A percentile compares a stretch with the other conserved stretches of the same genome.
Conservation (phyloP, 495 filamentous ascomycete species). For the Evansstolkia leycettana region DNA sequence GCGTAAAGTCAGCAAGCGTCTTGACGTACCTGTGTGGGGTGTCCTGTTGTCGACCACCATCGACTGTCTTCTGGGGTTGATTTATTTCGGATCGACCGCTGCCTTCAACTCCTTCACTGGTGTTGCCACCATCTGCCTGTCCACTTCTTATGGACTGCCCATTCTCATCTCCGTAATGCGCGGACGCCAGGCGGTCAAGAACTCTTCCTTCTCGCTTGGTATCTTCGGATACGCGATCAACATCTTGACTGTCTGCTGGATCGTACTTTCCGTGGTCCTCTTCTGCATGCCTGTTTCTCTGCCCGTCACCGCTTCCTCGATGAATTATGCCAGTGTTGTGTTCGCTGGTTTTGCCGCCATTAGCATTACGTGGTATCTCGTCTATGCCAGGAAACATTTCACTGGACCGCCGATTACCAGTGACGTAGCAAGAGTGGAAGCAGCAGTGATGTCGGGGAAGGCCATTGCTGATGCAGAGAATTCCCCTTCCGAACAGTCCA, state of each 20-base stretch:
- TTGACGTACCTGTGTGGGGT: conserved; percentile 46
- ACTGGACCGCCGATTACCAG: conserved; percentile 47
- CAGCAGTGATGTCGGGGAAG: conserved; percentile 25
- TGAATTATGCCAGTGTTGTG: conserved; percentile 55
- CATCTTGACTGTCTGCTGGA: conserved; percentile 35
- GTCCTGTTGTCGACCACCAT: conserved; percentile 43
- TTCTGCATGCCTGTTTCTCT: conserved; percentile 45
- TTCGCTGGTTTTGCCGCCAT: conserved; percentile 48
- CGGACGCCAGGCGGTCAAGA: conserved; percentile 31
- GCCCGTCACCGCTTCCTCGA: conserved; percentile 29
- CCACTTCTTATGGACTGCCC: conserved; percentile 49
- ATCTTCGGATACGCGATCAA: conserved; percentile 42
- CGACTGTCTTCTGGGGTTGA: conserved; percentile 44
- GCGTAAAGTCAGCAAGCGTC: conserved; percentile 40
- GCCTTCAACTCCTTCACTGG: conserved; percentile 58
- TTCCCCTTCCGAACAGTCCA: conserved; percentile 9
- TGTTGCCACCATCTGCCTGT: conserved; percentile 52
- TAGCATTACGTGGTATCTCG: conserved; percentile 52
- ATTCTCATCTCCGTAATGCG: conserved; percentile 47
- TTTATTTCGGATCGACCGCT: conserved; percentile 49
- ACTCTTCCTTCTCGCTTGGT: conserved; percentile 38
- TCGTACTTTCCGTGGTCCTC: conserved; percentile 35
- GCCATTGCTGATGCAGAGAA: conserved; percentile 13
- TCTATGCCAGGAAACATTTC: conserved; percentile 58
- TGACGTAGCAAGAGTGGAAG: conserved; percentile 18